Conservation (phyloP, 2,329 filamentous ascomycete genomes). For the Leptographium lundbergii region DNA sequence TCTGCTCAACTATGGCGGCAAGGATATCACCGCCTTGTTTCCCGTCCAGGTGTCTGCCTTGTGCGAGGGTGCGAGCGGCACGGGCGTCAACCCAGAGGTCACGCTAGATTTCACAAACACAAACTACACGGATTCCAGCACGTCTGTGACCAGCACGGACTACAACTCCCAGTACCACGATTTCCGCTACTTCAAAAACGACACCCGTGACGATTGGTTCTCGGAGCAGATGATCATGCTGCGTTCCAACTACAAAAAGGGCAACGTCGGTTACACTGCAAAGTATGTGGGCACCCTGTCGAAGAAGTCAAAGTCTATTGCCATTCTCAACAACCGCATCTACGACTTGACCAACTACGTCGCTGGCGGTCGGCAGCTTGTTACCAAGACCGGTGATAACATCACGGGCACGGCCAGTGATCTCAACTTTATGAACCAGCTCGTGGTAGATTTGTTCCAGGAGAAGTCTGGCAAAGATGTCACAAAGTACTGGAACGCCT, state of each 20-base stretch:
- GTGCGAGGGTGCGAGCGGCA: conserved; percentile 63
- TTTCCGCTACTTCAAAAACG: conserved; percentile 74
- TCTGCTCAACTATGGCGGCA: conserved; percentile 70
- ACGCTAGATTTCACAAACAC: conserved; percentile 69
- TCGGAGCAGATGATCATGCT: conserved; percentile 74
- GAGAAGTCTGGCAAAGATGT: conserved; percentile 65
- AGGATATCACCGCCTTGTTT: conserved; percentile 80
- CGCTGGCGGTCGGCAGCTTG: conserved; percentile 55
- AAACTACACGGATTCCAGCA: conserved; percentile 60
- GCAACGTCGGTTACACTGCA: conserved; percentile 71
- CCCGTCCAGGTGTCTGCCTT: conserved; percentile 89
- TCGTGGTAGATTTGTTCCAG: conserved; percentile 66
- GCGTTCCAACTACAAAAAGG: conserved; percentile 70
- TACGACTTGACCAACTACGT: conserved; percentile 87
- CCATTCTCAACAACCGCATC: conserved; percentile 63
- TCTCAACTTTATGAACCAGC: conserved; percentile 67
- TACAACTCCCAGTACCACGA: conserved; percentile 76
- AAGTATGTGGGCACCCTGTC: conserved; percentile 63
- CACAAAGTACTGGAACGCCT: conserved; percentile 66
- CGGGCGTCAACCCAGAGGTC: conserved; percentile 54
- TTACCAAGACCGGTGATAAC: conserved; percentile 40
- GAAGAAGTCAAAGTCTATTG: conserved; percentile 51
- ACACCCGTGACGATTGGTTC: conserved; percentile 84
- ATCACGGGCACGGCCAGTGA: conserved; percentile 28
- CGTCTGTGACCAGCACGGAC: conserved; percentile 53